Evolutionary conservation across 2,329 filamentous ascomycete species (phyloP).

Genomic region (Ophiobolus disseminans): DNA sequence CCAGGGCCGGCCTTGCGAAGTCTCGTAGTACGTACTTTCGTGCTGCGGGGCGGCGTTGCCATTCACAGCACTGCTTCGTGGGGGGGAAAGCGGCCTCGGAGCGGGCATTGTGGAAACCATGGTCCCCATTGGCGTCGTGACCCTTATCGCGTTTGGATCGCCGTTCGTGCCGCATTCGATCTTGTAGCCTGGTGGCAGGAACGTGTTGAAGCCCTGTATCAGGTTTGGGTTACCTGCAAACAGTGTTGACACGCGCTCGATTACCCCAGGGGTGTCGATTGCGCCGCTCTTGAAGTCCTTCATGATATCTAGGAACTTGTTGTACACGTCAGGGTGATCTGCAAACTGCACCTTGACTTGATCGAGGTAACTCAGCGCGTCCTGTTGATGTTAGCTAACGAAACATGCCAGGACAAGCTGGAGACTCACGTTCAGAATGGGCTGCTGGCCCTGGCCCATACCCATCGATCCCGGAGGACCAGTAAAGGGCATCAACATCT

Average conservation of each 20-base stretch:
- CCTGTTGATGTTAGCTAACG: slow-evolving; percentile 52
- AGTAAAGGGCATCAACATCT: slow-evolving; percentile 59
- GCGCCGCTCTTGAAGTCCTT: slow-evolving; percentile 99
- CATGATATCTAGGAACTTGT: slow-evolving; percentile 97
- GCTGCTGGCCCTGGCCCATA: slow-evolving; percentile 80
- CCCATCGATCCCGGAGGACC: slow-evolving; percentile 59
- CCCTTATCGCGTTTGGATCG: slow-evolving; percentile 93
- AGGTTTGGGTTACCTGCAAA: slow-evolving; percentile 95
- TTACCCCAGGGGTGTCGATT: slow-evolving; percentile 97
- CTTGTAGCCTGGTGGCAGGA: slow-evolving; percentile 91
- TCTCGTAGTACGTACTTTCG: slow-evolving; percentile 47
- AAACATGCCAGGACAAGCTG: neutral
- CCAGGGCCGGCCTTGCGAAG: slow-evolving; percentile 47
- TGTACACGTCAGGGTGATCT: slow-evolving; percentile 96
- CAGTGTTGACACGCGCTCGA: slow-evolving; percentile 92
- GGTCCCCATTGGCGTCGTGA: slow-evolving; percentile 97
- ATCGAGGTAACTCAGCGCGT: slow-evolving; percentile 93
- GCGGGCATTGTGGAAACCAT: slow-evolving; percentile 85
- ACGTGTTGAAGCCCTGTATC: slow-evolving; percentile 98
- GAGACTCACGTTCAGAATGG: slow-evolving; percentile 68
- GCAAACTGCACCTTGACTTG: slow-evolving; percentile 98
- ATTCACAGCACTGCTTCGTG: slow-evolving; percentile 59
- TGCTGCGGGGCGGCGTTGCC: slow-evolving; percentile 60
- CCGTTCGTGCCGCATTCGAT: slow-evolving; percentile 95
- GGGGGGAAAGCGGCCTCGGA: slow-evolving; percentile 55